These are phyloP conservation scores for Aegilops speltoides DNA, from an alignment of 176 grass and related monocot species.

Conservation along the genomic window DNA sequence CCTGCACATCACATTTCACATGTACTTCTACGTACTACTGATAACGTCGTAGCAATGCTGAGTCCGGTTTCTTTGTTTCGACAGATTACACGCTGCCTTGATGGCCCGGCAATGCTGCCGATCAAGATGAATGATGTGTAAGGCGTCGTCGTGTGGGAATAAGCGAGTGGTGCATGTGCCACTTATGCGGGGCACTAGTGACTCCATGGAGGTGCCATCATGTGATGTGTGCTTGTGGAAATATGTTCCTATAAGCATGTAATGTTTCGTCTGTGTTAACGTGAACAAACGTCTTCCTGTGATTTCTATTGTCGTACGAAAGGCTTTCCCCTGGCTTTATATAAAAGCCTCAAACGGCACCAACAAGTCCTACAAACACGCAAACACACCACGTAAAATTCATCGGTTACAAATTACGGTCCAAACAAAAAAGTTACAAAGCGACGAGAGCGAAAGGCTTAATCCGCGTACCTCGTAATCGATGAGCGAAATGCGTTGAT, in stretches of 20 bases:
- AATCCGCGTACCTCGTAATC: too few relatives aligned
- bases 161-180: neutral
- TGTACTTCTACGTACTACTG: neutral
- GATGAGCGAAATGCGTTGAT: too few relatives aligned
- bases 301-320: neutral
- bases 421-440: too few relatives aligned
- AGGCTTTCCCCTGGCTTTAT: too few relatives aligned
- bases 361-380: too few relatives aligned
- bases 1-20: too few relatives aligned
- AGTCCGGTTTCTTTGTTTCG: neutral
- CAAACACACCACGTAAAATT: too few relatives aligned
- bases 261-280: neutral
- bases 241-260: neutral
- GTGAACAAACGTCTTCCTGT: neutral
- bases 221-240: neutral
- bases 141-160: neutral
- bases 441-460: too few relatives aligned
- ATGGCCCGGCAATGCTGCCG: neutral
- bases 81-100: neutral
- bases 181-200: neutral
- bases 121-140: neutral
- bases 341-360: too few relatives aligned
- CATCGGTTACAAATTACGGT: too few relatives aligned
- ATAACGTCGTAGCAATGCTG: neutral
- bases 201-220: neutral